These are phyloP conservation scores for Colletotrichum musicola DNA, from an alignment of 2,329 filamentous ascomycete species.

Conservation along the genomic window DNA sequence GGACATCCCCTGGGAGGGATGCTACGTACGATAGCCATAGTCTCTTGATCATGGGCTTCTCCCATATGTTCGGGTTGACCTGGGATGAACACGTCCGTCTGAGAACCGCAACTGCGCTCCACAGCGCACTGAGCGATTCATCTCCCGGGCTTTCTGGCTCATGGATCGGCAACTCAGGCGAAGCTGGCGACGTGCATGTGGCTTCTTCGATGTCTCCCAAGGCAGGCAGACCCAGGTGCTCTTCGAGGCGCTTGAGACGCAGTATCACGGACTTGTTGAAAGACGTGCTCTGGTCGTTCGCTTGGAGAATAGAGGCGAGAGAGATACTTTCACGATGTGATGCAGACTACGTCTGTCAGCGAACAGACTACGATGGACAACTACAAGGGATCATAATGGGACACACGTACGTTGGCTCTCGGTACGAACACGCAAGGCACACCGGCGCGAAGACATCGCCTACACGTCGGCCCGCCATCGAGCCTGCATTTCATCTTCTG, in stretches of 20 bases:
- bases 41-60: conserved; percentile 47
- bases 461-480: conserved; percentile 49
- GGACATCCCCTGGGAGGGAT: not conserved
- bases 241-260: conserved; percentile 45
- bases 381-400: not conserved
- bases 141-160: conserved; percentile 27
- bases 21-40: conserved; percentile 50
- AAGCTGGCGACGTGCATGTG: conserved; percentile 1
- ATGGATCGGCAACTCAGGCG: not conserved
- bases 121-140: conserved; percentile 43
- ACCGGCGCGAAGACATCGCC: conserved; percentile 50
- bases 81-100: conserved; percentile 44
- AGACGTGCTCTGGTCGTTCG: conserved; percentile 32
- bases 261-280: conserved; percentile 40
- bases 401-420: conserved; percentile 52
- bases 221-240: conserved; percentile 43
- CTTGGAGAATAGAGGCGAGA: conserved; percentile 36
- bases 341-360: conserved; percentile 27
- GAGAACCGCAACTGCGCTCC: conserved; percentile 47
- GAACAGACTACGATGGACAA: not conserved
- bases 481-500: conserved; percentile 55
- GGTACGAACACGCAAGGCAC: conserved; percentile 56
- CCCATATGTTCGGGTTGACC: conserved; percentile 48
- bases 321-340: conserved; percentile 37
- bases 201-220: conserved; percentile 40